These are phyloP conservation scores for Aspergillus pseudonomiae DNA, from an alignment of 2,329 filamentous ascomycete genomes.

Conservation along the genomic window DNA sequence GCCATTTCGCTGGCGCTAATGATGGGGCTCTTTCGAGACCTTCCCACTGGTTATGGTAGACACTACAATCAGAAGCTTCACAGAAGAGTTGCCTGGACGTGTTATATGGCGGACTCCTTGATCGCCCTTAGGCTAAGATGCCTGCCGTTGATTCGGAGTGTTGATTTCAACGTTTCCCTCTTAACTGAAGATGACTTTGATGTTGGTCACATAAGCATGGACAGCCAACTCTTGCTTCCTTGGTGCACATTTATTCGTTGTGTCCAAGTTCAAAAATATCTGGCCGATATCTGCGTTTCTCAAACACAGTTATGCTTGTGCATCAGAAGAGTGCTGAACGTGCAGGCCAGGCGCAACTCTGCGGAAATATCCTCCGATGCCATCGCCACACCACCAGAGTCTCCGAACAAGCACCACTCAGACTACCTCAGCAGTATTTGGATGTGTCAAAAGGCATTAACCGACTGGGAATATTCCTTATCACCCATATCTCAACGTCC, in stretches of 20 bases:
- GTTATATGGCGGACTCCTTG: background rate
- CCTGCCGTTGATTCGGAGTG: background rate
- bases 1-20: background rate
- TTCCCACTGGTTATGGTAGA: background rate
- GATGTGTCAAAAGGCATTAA: background rate
- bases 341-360: background rate
- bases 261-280: background rate
- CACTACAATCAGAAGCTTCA: background rate
- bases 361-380: background rate
- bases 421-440: background rate
- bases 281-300: background rate
- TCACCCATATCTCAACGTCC: background rate
- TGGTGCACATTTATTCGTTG: background rate
- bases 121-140: background rate
- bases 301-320: background rate
- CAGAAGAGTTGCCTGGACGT: constrained; percentile 2
- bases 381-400: background rate
- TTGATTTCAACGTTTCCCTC: background rate
- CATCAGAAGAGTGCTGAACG: background rate
- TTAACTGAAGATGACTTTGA: constrained; percentile 1
- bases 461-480: background rate
- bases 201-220: background rate
- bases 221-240: background rate
- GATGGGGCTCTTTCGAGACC: background rate
- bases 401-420: background rate